phyloP scores from a whole-genome alignment of 2,329 filamentous ascomycete genomes.

The Beauveria pseudobassiana region DNA sequence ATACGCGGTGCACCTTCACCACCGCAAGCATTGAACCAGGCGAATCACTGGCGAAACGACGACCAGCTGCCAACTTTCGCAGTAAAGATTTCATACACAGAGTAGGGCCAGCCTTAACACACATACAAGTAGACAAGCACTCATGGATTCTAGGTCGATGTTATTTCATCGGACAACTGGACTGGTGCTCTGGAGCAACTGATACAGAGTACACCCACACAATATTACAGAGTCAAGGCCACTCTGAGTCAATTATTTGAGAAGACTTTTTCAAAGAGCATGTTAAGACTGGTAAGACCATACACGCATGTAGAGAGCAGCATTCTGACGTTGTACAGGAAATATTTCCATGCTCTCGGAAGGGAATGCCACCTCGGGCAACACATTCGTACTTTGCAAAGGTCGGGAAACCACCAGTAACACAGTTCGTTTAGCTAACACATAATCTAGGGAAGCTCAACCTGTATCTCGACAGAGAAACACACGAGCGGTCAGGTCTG shows the following conservation, averaged over 20 bases:
- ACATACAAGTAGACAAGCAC: not conserved
- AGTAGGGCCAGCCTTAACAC: not conserved
- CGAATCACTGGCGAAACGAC: not conserved
- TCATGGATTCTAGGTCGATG: slow-evolving; percentile 45
- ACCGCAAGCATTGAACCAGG: not conserved
- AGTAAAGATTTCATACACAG: slow-evolving; percentile 50
- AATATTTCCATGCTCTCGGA: slow-evolving; percentile 79
- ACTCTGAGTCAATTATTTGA: slow-evolving; percentile 64
- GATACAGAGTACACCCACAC: slow-evolving; percentile 28
- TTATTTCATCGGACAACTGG: slow-evolving; percentile 64
- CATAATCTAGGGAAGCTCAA: slow-evolving; percentile 54
- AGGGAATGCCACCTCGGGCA: slow-evolving; percentile 62
- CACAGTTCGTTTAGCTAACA: not conserved
- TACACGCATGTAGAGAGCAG: not conserved
- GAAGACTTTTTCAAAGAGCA: slow-evolving; percentile 76
- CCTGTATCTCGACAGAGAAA: slow-evolving; percentile 72
- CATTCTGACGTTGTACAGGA: slow-evolving; percentile 38
- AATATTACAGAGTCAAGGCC: slow-evolving; percentile 65
- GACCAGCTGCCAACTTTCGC: not conserved
- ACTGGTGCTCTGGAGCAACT: slow-evolving; percentile 47
- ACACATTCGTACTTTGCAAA: slow-evolving; percentile 62
- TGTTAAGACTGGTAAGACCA: slow-evolving; percentile 62
- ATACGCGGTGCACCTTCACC: slow-evolving; percentile 66
- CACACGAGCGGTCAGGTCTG: slow-evolving; percentile 76
- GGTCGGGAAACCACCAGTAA: slow-evolving; percentile 37